Evolutionary conservation across 352 stramenopile genomes (phyloP).

Genomic region (Phytopythium boreale): DNA sequence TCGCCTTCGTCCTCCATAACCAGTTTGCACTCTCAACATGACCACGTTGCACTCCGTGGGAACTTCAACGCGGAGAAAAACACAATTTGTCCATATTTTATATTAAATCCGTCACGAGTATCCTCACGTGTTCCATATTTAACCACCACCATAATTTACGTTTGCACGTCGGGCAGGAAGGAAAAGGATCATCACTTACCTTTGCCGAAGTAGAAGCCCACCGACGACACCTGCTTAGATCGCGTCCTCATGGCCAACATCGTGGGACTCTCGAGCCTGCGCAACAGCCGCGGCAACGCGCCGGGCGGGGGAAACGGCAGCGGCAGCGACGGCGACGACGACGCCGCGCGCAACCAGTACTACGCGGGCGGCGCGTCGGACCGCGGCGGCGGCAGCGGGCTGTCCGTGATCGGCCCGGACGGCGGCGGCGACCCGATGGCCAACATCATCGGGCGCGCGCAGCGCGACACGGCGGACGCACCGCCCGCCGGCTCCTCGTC

Average conservation of each 20-base stretch:
- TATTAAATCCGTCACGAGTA: no score
- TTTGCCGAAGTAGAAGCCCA: no score
- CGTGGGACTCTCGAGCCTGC: constrained; percentile 74
- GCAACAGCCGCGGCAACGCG: constrained; percentile 26
- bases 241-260: constrained; percentile 65
- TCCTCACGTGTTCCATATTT: no score
- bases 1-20: no score
- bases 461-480: constrained; percentile 49
- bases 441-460: constrained; percentile 84
- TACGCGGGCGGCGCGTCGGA: constrained; percentile 67
- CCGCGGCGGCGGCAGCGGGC: constrained; percentile 66
- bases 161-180: no score
- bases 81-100: no score
- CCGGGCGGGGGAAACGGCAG: constrained; percentile 20
- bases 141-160: no score
- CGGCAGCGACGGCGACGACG: constrained; percentile 28
- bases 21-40: neutral
- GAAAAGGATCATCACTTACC: no score
- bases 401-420: constrained; percentile 67
- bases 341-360: constrained; percentile 54
- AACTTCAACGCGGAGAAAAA: no score
- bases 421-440: constrained; percentile 51
- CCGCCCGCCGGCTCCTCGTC: neutral
- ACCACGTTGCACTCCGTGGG: no score
- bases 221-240: neutral